phyloP scores from a whole-genome alignment of 2,329 filamentous ascomycete genomes.

The Albophoma yamanashiensis region DNA sequence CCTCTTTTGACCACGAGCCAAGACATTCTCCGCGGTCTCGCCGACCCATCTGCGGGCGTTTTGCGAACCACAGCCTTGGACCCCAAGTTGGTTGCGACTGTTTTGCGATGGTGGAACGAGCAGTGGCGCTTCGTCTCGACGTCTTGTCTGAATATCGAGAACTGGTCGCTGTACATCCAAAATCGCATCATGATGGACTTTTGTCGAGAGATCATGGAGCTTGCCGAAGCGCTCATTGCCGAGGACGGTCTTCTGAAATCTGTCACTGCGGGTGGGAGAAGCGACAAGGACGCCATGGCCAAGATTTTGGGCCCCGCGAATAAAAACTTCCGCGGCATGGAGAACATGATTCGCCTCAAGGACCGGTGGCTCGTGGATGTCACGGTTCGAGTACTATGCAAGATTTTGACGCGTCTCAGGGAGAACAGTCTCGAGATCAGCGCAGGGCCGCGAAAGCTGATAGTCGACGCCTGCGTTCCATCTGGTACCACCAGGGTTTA shows the following conservation, averaged over 20 bases:
- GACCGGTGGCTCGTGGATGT: conserved; percentile 78
- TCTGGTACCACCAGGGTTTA: conserved; percentile 43
- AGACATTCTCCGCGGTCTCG: conserved; percentile 45
- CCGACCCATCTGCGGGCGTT: conserved; percentile 44
- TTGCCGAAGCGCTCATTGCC: conserved; percentile 75
- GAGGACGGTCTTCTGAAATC: conserved; percentile 77
- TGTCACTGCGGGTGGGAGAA: conserved; percentile 32
- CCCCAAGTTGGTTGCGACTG: conserved; percentile 49
- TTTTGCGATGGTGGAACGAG: conserved; percentile 72
- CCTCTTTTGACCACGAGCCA: conserved; percentile 46
- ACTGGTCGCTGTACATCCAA: conserved; percentile 68
- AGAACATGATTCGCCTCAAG: conserved; percentile 81
- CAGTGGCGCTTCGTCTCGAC: conserved; percentile 75
- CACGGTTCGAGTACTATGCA: conserved; percentile 71
- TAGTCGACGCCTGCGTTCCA: conserved; percentile 54
- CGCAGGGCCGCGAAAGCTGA: conserved; percentile 44
- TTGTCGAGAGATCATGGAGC: conserved; percentile 89
- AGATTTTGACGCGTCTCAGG: conserved; percentile 72
- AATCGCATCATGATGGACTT: conserved; percentile 81
- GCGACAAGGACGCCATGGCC: conserved; percentile 26
- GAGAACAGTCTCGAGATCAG: conserved; percentile 66
- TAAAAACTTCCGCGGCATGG: conserved; percentile 53
- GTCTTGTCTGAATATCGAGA: conserved; percentile 73
- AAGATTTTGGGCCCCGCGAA: conserved; percentile 28
- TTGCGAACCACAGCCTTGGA: conserved; percentile 45